Evolutionary conservation across 768 basidiomycete species (phyloP), one percentile per base, ranked within the genome.

Genomic region (Leccinellum luteum): DNA sequence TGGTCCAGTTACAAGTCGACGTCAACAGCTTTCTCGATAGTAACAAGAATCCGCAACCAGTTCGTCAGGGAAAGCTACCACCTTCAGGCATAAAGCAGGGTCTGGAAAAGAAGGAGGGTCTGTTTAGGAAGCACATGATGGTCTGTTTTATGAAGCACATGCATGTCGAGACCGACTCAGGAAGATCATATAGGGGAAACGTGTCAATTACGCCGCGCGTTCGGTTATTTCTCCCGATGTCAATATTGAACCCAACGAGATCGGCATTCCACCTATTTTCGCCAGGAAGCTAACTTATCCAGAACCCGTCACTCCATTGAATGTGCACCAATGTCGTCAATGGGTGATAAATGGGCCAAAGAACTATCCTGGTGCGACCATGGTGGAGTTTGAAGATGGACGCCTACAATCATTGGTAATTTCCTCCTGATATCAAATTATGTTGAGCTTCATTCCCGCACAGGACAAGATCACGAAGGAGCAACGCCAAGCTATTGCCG

Each of bases 191-290:
- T 56, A 98, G 95, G 97, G 97, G 10, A 99, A 99, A 79, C 94
- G 97, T 68, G 97, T 99, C 60, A 98, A 99, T 73, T 97, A 96
- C 71, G 95, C 97, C 43, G 97, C 97, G 21, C 94, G 97, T 61
- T 99, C 97, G n/a, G 97, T 99, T 69, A 99, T 99, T 63, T 99
- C 97, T 17, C 97, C 97, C 12, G 97, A 99, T 69, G 91, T 98
- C 66, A 98, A 98, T 74, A 98, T 99, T 63, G 97, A 99, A 74
- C 92, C 97, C 30, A 95, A 92, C 71, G 97, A 99, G 74, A 99
- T 99, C 55, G 97, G 97, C 41, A 85, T 99, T 27, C 97, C 97
- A 6, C 97, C 97, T 30, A 90, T 98, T 51, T 99, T 99, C 70
- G 97, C 97, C 1, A 84, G 87, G 66, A 98, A 97, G 69, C 77